phyloP scores from a whole-genome alignment of 257 asterid species.

The Capsicum rhomboideum region DNA sequence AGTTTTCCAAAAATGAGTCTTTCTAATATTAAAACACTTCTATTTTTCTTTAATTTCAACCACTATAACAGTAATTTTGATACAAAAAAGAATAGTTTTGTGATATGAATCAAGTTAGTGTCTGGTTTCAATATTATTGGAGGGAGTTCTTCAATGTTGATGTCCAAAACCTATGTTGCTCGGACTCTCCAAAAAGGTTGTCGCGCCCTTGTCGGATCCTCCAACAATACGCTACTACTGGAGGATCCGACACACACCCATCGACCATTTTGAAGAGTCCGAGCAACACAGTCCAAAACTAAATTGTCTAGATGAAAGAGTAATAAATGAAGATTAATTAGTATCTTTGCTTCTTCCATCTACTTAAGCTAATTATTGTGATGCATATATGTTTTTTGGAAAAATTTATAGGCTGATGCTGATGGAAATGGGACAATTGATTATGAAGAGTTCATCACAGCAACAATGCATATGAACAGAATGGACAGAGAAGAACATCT shows the following conservation, averaged over 20 bases:
- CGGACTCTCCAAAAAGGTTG: too few relatives aligned
- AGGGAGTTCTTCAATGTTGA: background rate
- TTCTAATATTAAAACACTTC: background rate
- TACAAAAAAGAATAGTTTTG: background rate
- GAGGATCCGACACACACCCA: too few relatives aligned
- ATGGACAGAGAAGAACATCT: constrained; percentile 64
- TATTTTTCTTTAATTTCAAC: background rate
- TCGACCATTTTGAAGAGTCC: too few relatives aligned
- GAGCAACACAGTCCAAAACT: too few relatives aligned
- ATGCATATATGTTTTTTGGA: background rate
- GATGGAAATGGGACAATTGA: constrained; percentile 59
- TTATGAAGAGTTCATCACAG: constrained; percentile 60
- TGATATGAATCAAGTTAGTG: background rate
- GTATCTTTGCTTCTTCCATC: background rate
- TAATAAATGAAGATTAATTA: background rate
- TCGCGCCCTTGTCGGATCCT: too few relatives aligned
- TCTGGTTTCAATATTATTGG: background rate
- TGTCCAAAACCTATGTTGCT: background rate
- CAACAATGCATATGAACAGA: constrained; percentile 59
- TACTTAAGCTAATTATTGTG: background rate
- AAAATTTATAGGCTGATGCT: constrained; percentile 38
- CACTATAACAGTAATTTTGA: background rate
- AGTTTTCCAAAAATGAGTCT: background rate
- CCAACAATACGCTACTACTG: too few relatives aligned
- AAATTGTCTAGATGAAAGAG: background rate